Evolutionary conservation across 176 grass and related monocot genomes (phyloP).

Genomic region (Avena sativa): DNA sequence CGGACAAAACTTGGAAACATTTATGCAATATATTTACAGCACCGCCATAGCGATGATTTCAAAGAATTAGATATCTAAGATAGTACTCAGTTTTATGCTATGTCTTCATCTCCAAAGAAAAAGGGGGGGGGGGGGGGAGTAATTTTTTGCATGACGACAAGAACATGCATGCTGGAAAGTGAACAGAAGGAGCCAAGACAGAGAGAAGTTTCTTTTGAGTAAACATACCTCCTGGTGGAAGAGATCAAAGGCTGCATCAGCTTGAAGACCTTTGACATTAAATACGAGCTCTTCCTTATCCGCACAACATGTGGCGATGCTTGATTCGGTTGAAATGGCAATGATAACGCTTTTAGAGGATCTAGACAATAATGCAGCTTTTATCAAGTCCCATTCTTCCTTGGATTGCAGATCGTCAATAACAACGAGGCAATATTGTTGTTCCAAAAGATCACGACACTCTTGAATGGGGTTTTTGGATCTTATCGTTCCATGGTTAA

Average conservation of each 20-base stretch:
- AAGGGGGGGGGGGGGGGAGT: too few relatives aligned
- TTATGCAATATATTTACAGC: background rate
- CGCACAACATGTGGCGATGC: background rate
- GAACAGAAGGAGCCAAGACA: too few relatives aligned
- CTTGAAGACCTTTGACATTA: slow-evolving; percentile 35
- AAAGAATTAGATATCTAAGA: too few relatives aligned
- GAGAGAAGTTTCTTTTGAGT: background rate
- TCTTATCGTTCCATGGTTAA: background rate
- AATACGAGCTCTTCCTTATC: background rate
- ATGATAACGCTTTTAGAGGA: background rate
- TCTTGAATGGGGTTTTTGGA: background rate
- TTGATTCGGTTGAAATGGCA: slow-evolving; percentile 11
- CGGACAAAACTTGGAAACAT: background rate
- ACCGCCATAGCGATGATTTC: too few relatives aligned
- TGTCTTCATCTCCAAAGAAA: too few relatives aligned
- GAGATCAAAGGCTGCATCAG: background rate
- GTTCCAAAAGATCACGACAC: background rate
- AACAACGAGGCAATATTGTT: background rate
- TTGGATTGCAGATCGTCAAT: slow-evolving; percentile 17
- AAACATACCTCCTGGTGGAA: slow-evolving; percentile 24
- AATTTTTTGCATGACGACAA: too few relatives aligned
- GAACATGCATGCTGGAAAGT: too few relatives aligned
- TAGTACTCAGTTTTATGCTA: too few relatives aligned
- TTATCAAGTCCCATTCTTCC: slow-evolving; percentile 19
- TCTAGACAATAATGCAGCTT: background rate